Evolutionary conservation across 1,284 basidiomycete genomes (phyloP), one percentile per base, ranked within the genome.

Genomic region (Coniferiporia weirii): DNA sequence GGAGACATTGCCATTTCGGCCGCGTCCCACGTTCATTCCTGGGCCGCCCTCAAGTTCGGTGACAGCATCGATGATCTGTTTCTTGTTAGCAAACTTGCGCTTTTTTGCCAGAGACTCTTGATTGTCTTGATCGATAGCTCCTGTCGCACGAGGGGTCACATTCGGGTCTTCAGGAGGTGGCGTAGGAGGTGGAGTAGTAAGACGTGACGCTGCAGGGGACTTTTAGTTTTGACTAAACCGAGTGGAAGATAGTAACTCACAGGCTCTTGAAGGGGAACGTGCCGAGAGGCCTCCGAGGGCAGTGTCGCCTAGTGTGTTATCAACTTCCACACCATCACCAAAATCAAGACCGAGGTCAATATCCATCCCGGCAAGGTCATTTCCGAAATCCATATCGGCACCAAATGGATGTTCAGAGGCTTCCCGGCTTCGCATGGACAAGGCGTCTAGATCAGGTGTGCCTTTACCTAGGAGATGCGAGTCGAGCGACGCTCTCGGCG

Each of bases 31-130:
- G n/a, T 75, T 76, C 61, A 81, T 79, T 22, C 81, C 84, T n/a
- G 83, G 82, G 1, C 85, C 85, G 60, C 88, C 85, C n/a, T 81
- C 77, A 34, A 95, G 79, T 72, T 96, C 93, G 2, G 89, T 93
- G 48, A 92, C 83, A 10, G 83, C 79, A 70, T 96, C 78, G 35
- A 80, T 73, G 61, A 80, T 74, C 48, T 72, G 70, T 58, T 69
- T 71, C 72, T 67, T 65, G 68, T 69, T 87, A 83, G 65, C 83
- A 84, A 54, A 76, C 68, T 64, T 82, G 83, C 56, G 79, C 77
- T 68, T 82, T 83, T 82, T 80, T 32, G 69, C 61, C 32, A 69
- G 66, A 35, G 68, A 69, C 32, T 71, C 71, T 27, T 69, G 61
- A 50, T 69, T 70, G 57, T 73, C 74, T 59, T 74, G 66, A 55